A percentile compares a stretch with the other conserved stretches of the same genome.
Conservation (phyloP, 495 filamentous ascomycete species). For the Aspergillus carlsbadensis region DNA sequence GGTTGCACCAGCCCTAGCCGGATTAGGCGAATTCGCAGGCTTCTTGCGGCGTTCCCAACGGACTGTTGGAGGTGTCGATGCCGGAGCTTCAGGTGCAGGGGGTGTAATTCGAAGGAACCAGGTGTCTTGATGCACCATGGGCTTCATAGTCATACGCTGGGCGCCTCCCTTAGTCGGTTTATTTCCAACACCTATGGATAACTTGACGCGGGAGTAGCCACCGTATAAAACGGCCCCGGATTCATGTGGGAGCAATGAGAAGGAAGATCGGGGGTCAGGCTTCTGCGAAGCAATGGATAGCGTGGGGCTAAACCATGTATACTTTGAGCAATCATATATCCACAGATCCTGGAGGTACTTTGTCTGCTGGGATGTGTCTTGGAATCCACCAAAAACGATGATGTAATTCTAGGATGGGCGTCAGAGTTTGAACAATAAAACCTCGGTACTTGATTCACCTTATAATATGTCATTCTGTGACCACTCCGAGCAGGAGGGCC, state of each 20-base stretch:
- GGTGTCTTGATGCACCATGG: constrained; percentile 87
- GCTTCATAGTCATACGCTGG: constrained; percentile 70
- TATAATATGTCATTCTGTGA: constrained; percentile 93
- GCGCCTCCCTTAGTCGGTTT: constrained; percentile 64
- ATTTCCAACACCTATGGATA: constrained; percentile 42
- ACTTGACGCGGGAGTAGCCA: constrained; percentile 89
- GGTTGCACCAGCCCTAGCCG: constrained; percentile 79
- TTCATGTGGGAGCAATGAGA: constrained; percentile 88
- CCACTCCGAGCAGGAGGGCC: constrained; percentile 86
- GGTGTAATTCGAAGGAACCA: constrained; percentile 86
- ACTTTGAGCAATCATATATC: constrained; percentile 69
- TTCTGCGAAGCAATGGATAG: constrained; percentile 75
- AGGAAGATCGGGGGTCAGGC: constrained; percentile 86
- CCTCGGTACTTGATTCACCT: constrained; percentile 47
- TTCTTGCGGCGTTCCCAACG: constrained; percentile 93
- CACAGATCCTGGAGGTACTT: constrained; percentile 77
- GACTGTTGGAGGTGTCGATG: constrained; percentile 62
- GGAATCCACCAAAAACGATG: constrained; percentile 80
- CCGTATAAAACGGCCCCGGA: constrained; percentile 85
- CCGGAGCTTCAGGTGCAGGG: constrained; percentile 59
- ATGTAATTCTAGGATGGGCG: constrained; percentile 57
- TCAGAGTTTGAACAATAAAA: constrained; percentile 26
- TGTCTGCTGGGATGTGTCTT: constrained; percentile 90
- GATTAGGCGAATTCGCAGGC: constrained; percentile 84
- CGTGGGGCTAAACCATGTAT: constrained; percentile 70